A percentile compares a stretch with the other conserved stretches of the same genome.
phyloP scores from a whole-genome alignment of 2,329 filamentous ascomycete species.

The Scedosporium dehoogii region DNA sequence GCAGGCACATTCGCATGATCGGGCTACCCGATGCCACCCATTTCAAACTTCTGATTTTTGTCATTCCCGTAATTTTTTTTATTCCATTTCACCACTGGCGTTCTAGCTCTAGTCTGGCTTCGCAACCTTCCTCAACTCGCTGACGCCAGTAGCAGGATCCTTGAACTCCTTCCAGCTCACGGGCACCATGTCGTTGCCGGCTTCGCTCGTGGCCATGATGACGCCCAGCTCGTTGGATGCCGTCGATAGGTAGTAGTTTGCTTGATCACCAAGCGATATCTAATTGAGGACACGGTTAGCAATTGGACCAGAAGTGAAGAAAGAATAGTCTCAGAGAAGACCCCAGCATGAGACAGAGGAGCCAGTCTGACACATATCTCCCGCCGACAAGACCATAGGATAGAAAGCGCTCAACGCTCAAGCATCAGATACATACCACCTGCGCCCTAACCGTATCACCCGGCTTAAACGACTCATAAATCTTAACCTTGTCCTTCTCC shows the following conservation, averaged over 20 bases:
- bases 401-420: neutral
- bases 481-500: constrained; percentile 89
- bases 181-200: constrained; percentile 83
- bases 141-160: constrained; percentile 67
- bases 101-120: constrained; percentile 60
- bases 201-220: constrained; percentile 83
- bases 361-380: too few species aligned
- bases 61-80: neutral
- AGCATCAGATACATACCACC: constrained; percentile 49
- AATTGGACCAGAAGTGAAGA: constrained; percentile 5
- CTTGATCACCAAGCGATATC: constrained; percentile 88
- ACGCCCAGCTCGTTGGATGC: constrained; percentile 87
- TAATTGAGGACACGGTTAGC: constrained; percentile 17
- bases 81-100: neutral
- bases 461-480: constrained; percentile 83
- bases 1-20: neutral
- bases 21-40: too few species aligned
- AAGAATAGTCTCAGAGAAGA: too few species aligned
- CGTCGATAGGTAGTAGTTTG: constrained; percentile 91
- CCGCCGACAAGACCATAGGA: too few species aligned
- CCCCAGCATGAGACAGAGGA: too few species aligned
- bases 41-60: neutral
- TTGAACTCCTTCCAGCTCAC: constrained; percentile 92
- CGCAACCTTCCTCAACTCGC: constrained; percentile 82
- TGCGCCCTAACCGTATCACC: constrained; percentile 84